Conservation (phyloP, 2,329 filamentous ascomycete genomes). For the Xylaria polymorpha region DNA sequence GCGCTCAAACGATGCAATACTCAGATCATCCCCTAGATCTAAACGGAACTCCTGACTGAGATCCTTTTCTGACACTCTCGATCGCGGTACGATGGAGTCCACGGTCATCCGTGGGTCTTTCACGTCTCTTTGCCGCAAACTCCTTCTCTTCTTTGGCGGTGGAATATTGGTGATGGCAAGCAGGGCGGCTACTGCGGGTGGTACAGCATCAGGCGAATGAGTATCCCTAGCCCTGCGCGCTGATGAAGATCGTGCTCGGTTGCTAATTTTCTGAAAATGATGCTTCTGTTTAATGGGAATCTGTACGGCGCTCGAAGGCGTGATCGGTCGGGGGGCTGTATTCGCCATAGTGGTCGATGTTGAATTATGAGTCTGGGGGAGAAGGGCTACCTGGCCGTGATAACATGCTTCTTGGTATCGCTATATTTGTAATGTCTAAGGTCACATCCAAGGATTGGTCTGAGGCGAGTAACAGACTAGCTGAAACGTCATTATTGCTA, state of each 20-base stretch:
- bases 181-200: conserved; percentile 69
- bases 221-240: conserved; percentile 54
- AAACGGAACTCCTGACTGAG: conserved; percentile 56
- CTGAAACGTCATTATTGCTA: conserved; percentile 50
- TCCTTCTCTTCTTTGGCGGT: conserved; percentile 56
- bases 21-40: conserved; percentile 37
- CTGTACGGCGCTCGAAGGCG: conserved; percentile 64
- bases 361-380: conserved; percentile 42
- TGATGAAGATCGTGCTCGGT: conserved; percentile 51
- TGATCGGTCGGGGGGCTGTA: conserved; percentile 51
- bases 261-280: conserved; percentile 53
- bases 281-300: conserved; percentile 60
- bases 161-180: conserved; percentile 72
- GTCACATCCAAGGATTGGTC: conserved; percentile 37
- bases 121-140: conserved; percentile 46
- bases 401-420: conserved; percentile 47
- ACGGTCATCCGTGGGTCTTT: conserved; percentile 60
- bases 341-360: conserved; percentile 49
- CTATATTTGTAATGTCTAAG: conserved; percentile 34
- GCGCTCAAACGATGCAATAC: conserved; percentile 59
- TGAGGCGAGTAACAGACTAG: conserved; percentile 38
- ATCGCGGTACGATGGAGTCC: conserved; percentile 66
- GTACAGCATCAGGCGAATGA: conserved; percentile 65
- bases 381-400: conserved; percentile 43
- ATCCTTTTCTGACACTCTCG: conserved; percentile 68